Evolutionary conservation across 495 filamentous ascomycete species (phyloP), one percentile per base, ranked within the genome.

Genomic region (Extremus antarcticus): DNA sequence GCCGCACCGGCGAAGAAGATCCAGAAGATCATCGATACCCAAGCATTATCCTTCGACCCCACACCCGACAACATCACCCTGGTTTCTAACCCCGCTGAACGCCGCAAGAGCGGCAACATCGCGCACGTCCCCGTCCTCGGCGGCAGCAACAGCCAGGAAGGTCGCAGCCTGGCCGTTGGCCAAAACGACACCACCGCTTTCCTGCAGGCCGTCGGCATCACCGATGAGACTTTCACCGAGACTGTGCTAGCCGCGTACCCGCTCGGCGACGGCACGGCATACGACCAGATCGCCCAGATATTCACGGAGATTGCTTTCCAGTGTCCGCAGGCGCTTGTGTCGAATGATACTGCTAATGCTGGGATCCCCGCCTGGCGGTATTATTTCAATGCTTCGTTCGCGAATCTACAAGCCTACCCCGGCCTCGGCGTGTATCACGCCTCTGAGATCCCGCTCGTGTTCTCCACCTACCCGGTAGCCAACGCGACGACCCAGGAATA

Each of bases 301-400:
- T 61, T 63, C 48, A 66, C 63, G 16, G 61, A 66, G 13, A 16
- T 54, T 25, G 20, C 25, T 17, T 63, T 63, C 48, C 54, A 58
- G 41, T 66, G 61, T 46, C 25, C 47, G 9, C 41, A 45, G n/a
- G 57, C 53, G 17, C 23, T 24, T n/a, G 56, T 48, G 50, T 50
- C 58, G 3, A 58, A 61, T 29, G 53, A 39, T 22, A 54, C 54
- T 17, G 63, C 53, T 17, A 11, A 3, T 23, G 40, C 50, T 23
- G 59, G 56, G 39, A 53, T 58, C 17, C 53, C 57, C 19, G 51
- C 59, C 38, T 67, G 63, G 63, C 50, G 65, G 15, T 65, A 57
- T 47, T 57, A 54, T 29, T 64, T 56, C 59, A 64, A 65, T 46
- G 65, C 63, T 39, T 59, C 60, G 17, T 67, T 67, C 50, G 50